phyloP scores from a whole-genome alignment of 306 rosid species.

The Inga leiocalycina region DNA sequence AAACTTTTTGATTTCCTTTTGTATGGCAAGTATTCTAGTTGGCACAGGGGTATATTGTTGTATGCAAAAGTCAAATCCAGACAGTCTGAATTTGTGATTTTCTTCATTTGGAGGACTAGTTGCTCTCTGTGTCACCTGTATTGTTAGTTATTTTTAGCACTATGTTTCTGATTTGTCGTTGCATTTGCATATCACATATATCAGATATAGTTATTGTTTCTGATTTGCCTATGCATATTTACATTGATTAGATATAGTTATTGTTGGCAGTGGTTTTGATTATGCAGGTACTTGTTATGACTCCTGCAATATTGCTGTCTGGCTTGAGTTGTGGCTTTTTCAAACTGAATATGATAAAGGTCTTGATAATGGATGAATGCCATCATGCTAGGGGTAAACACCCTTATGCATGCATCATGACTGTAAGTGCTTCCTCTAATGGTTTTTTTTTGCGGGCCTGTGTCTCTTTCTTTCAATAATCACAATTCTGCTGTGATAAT shows the following conservation, averaged over 20 bases:
- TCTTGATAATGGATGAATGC: conserved; percentile 85
- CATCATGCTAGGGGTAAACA: conserved; percentile 78
- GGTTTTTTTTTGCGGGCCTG: neutral
- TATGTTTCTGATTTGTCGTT: conserved; percentile 20
- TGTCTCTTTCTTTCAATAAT: conserved; percentile 5
- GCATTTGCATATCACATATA: conserved; percentile 1
- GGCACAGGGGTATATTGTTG: neutral
- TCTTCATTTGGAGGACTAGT: neutral
- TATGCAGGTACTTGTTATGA: conserved; percentile 85
- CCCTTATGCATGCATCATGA: conserved; percentile 79
- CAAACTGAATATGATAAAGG: conserved; percentile 70
- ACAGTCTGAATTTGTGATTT: neutral
- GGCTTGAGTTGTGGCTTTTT: conserved; percentile 74
- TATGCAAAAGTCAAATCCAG: neutral
- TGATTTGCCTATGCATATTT: conserved; percentile 12
- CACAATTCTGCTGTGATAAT: conserved; percentile 4
- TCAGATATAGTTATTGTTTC: neutral
- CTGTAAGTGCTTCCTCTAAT: conserved; percentile 49
- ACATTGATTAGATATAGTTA: neutral
- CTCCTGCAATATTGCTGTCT: conserved; percentile 69
- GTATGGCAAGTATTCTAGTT: neutral
- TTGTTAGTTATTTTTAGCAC: neutral
- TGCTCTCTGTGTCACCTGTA: neutral
- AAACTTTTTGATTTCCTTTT: neutral
- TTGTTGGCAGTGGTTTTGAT: conserved; percentile 23